Percentiles rank a stretch among this genome's conserved stretches.
These are phyloP conservation scores for Neurospora cerealis DNA, from an alignment of 495 filamentous ascomycete species.

Conservation along the genomic window DNA sequence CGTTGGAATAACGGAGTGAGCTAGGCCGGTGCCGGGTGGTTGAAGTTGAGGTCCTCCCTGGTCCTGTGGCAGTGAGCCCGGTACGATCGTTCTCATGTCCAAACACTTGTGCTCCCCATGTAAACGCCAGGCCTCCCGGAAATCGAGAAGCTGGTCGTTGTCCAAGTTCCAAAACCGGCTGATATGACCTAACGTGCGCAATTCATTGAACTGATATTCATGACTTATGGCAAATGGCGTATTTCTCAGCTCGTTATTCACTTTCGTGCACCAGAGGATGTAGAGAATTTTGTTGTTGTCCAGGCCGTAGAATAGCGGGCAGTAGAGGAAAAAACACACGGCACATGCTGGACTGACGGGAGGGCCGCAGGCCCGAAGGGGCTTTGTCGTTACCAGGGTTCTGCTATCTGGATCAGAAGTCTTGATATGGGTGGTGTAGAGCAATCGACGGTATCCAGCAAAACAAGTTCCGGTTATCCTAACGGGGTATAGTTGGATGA, in stretches of 20 bases:
- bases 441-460: background rate
- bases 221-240: background rate
- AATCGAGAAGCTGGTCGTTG: background rate
- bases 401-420: background rate
- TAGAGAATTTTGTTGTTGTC: background rate
- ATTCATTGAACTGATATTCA: background rate
- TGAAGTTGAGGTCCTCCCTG: too few relatives aligned
- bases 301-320: background rate
- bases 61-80: too few relatives aligned
- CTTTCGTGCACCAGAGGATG: background rate
- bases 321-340: background rate
- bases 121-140: background rate
- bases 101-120: background rate
- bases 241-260: background rate
- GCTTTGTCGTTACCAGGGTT: background rate
- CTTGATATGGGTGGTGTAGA: background rate
- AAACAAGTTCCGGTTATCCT: background rate
- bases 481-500: too few relatives aligned
- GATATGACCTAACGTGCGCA: too few relatives aligned
- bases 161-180: background rate
- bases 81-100: background rate
- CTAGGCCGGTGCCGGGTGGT: too few relatives aligned
- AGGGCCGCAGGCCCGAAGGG: background rate
- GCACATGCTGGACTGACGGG: background rate
- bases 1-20: too few relatives aligned